Base-by-base conservation (phyloP, 2,329 filamentous ascomycete species). In the Cadophora malorum region DNA sequence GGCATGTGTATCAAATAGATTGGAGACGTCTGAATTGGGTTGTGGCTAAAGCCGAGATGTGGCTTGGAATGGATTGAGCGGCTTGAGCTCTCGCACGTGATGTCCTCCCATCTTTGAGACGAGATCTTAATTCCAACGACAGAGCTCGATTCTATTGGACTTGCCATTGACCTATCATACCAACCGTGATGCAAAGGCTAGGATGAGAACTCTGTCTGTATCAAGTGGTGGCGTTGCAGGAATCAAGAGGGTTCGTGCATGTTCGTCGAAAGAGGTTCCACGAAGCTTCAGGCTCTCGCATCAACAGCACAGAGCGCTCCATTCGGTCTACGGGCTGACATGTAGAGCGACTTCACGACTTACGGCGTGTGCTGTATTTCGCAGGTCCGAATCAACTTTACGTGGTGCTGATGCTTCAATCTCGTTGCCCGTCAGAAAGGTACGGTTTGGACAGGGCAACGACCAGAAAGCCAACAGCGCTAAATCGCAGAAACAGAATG, bases 1-100 rank as follows among this genome's bases (percentile, higher is more conserved):
- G 56, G 35, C 41, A 53, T 19, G 53, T 67, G 71, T 73, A 68
- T 72, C 70, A 72, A 61, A 64, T 72, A 71, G 59, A 70, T 69
- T 67, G 53, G 50, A 49, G 59, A 63, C 61, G 47, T 52, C 61
- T 28, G 52, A 8, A 31, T 41, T 63, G 33, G 25, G 61, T 47
- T 63, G 41, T 62, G 41, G 41, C 41, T 62, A n/a, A 19, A 33
- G 16, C 21, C 7, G n/a, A 25, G 55, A 10, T 59, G 55, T 38
- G 55, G 35, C 35, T 41, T 14, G 19, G 4, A 2, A 28, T n/a
- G 49, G n/a, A 16, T 19, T 35, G 38, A 19, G n/a, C 53, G 49
- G n/a, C 25, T 19, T 35, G 38, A 19, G n/a, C 53, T 0, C 8
- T 21, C 1, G 25, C 61, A 52, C 49, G 47, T 53, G 47, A 53